Base-by-base conservation (phyloP, 108 stramenopile genomes). In the Conticribra weissflogii region DNA sequence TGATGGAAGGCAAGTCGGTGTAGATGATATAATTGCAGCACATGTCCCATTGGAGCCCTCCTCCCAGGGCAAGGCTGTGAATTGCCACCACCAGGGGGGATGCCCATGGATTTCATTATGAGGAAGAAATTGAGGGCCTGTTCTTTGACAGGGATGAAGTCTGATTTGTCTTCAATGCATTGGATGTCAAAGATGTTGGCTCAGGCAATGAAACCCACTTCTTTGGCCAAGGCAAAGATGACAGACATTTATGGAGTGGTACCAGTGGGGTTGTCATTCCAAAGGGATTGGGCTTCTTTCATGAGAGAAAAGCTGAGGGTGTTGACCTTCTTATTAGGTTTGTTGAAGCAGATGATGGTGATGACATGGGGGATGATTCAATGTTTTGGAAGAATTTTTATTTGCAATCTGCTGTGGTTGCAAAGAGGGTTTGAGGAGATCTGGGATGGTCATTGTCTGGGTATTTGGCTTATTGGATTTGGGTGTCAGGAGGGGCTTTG, bases 11-110 rank as follows among this genome's bases (percentile, higher is more conserved):
- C 19, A 79, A 79, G 54, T 98, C 91, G 23, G 96, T 91, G 72
- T 94, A 97, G 53, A 99, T 86, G 61, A 97, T 92, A 80, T 98
- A 99, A 78, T 97, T 95, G 75, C 98, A 98, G 93, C 97, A 96
- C 59, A 99, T 74, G n/a, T 96, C 96, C 96, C 97, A 96, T 70
- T 99, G 98, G 62, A 98, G 76, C 1, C 99, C 99, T n/a, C 99
- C 99, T 28, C 99, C 99, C 5, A 99, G 81, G 17, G 95, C 95
- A 14, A 91, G 89, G 21, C 99, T 98, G 73, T 98, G 83, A 78
- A 99, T 98, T 49, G 97, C 99, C 23, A 85, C 92, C 24, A 99
- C 97, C 57, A 98, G 63, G 7, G 99, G 99, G 99, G 21, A 96
- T 79, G 25, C 79, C 82, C 81, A 86, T 91, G 5, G 68, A 47